Evolutionary conservation across 768 basidiomycete genomes (phyloP).

Genomic region (Mycena vulgaris): DNA sequence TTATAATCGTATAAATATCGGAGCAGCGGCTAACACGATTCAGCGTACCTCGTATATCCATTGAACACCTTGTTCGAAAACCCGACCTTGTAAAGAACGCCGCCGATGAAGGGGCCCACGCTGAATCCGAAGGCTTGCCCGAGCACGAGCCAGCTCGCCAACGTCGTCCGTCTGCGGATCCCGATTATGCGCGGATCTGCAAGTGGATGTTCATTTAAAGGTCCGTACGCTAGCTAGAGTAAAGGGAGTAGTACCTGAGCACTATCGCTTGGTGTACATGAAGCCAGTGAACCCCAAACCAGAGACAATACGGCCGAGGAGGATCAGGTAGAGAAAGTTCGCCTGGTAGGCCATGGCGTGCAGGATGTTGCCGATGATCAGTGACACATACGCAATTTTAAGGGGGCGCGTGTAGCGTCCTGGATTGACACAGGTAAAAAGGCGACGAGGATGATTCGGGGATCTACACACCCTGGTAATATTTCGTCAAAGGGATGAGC

Average conservation of each 20-base stretch:
- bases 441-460: neutral
- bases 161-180: slow-evolving; percentile 61
- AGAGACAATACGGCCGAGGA: slow-evolving; percentile 77
- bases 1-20: slow-evolving; percentile 39
- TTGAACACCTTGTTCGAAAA: slow-evolving; percentile 63
- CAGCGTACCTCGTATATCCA: slow-evolving; percentile 56
- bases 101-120: slow-evolving; percentile 65
- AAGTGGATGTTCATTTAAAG: neutral
- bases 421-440: neutral
- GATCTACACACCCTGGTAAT: slow-evolving; percentile 65
- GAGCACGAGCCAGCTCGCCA: slow-evolving; percentile 64
- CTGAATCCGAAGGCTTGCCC: slow-evolving; percentile 65
- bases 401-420: slow-evolving; percentile 70
- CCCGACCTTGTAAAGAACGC: slow-evolving; percentile 63
- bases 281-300: slow-evolving; percentile 74
- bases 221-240: neutral
- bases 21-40: slow-evolving; percentile 42
- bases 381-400: slow-evolving; percentile 67
- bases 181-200: slow-evolving; percentile 74
- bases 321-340: slow-evolving; percentile 70
- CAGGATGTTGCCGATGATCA: slow-evolving; percentile 71
- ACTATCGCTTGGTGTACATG: slow-evolving; percentile 81
- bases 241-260: slow-evolving; percentile 55
- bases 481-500: slow-evolving; percentile 69
- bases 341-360: slow-evolving; percentile 73